phyloP scores from a whole-genome alignment of 345 rosid genomes.

The Xanthoceras sorbifolium region DNA sequence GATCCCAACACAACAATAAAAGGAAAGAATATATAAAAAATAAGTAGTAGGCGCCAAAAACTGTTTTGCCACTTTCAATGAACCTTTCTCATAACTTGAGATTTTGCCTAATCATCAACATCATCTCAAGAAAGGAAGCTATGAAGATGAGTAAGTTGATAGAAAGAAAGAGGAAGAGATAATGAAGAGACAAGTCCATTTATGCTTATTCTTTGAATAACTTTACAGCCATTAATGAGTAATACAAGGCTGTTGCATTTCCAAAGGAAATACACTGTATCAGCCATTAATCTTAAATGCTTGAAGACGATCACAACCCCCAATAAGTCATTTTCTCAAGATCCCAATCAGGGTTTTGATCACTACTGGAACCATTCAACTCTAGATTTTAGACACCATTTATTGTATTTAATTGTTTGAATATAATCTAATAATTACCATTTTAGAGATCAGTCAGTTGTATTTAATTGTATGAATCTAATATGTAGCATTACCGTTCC shows the following conservation, averaged over 20 bases:
- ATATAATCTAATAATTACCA: too few relatives aligned
- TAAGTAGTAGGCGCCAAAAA: not conserved
- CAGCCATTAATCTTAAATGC: not conserved
- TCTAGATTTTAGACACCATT: too few relatives aligned
- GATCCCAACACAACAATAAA: not conserved
- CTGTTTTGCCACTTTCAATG: not conserved
- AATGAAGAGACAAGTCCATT: not conserved
- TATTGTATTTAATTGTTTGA: too few relatives aligned
- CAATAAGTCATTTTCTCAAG: not conserved
- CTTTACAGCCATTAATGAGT: not conserved
- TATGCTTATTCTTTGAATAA: too few relatives aligned
- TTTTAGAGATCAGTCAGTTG: too few relatives aligned
- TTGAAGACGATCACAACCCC: not conserved
- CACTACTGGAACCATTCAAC: too few relatives aligned
- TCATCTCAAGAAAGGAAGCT: too few relatives aligned
- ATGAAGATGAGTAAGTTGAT: not conserved
- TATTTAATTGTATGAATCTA: too few relatives aligned
- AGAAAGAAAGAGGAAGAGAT: not conserved
- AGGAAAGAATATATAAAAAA: too few relatives aligned
- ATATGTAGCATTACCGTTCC: too few relatives aligned
- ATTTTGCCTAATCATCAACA: too few relatives aligned
- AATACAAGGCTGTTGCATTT: not conserved
- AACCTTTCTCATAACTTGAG: too few relatives aligned
- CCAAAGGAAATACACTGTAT: not conserved
- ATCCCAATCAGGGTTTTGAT: not conserved